A percentile compares a stretch with the other conserved stretches of the same genome.
Evolutionary conservation across 208 protist genomes (phyloP).

Genomic region (Wallacemonas sp.): DNA sequence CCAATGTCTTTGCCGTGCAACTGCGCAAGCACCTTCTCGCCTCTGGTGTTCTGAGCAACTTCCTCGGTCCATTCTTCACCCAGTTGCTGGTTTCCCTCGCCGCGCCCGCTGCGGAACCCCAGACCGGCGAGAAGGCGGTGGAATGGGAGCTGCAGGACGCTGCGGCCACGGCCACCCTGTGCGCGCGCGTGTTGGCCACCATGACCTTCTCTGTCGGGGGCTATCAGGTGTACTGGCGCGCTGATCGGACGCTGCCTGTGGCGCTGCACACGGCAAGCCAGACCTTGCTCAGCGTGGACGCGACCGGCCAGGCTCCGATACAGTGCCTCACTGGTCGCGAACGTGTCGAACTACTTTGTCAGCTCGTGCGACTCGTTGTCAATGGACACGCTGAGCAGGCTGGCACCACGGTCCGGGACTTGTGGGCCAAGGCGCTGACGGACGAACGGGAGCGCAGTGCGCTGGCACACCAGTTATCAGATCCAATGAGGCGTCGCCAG

Average conservation of each 20-base stretch:
- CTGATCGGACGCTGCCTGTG: background rate
- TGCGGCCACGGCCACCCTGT: background rate
- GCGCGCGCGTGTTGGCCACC: slow-evolving; percentile 8
- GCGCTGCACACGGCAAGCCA: background rate
- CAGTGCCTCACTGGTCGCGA: background rate
- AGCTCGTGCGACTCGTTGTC: slow-evolving; percentile 38
- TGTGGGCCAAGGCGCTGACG: slow-evolving; percentile 22
- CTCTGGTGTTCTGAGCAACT: background rate
- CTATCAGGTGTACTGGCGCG: background rate
- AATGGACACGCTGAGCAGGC: slow-evolving; percentile 16
- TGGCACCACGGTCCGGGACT: slow-evolving; percentile 3
- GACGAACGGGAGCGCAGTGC: slow-evolving; percentile 8
- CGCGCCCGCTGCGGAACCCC: background rate
- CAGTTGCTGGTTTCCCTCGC: background rate
- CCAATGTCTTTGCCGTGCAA: slow-evolving; percentile 10
- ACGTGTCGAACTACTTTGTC: slow-evolving; percentile 21
- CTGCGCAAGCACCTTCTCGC: slow-evolving; percentile 10
- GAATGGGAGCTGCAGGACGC: too few relatives aligned
- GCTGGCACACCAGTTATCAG: slow-evolving; percentile 21
- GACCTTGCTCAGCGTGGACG: background rate
- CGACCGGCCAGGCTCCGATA: background rate
- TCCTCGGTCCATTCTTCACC: slow-evolving; percentile 4
- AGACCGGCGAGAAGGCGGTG: too few relatives aligned
- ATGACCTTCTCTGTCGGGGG: slow-evolving; percentile 8
- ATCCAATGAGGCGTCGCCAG: slow-evolving; percentile 30